These are phyloP conservation scores for Saccharomyces pastorianus DNA, from an alignment of 1,139 yeast species.

Conservation along the genomic window DNA sequence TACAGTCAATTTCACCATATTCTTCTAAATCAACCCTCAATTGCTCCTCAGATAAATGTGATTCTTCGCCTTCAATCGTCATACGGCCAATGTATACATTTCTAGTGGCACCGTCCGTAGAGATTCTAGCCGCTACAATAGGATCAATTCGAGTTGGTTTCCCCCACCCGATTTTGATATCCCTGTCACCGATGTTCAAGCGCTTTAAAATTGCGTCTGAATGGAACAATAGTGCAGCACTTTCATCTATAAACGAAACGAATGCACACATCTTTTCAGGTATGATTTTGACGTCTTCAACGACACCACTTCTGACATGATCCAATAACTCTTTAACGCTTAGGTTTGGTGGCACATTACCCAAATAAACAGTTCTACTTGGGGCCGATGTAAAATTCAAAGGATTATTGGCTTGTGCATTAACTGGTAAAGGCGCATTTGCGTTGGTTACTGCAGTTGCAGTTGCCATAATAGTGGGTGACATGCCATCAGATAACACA, in stretches of 20 bases:
- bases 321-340: conserved; percentile 77
- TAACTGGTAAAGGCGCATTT: conserved; percentile 14
- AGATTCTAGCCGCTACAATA: conserved; percentile 63
- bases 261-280: conserved; percentile 50
- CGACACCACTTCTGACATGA: conserved; percentile 84
- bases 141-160: conserved; percentile 60
- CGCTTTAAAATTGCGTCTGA: conserved; percentile 50
- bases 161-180: conserved; percentile 72
- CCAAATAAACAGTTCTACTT: conserved; percentile 82
- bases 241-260: conserved; percentile 45
- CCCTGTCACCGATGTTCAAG: conserved; percentile 43
- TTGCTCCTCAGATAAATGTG: conserved; percentile 43
- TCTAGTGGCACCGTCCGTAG: conserved; percentile 84
- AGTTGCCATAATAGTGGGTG: conserved; percentile 5
- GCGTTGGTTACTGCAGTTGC: conserved; percentile 22
- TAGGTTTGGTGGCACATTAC: conserved; percentile 77
- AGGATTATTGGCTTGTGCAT: conserved; percentile 19
- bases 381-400: conserved; percentile 43
- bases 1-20: conserved; percentile 76
- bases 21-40: conserved; percentile 56
- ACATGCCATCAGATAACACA: neutral
- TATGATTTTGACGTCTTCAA: conserved; percentile 56
- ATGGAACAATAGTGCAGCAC: conserved; percentile 48
- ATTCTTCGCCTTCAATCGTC: conserved; percentile 24
- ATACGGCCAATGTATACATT: conserved; percentile 72